Base-by-base conservation (phyloP, 129 eudicot species). In the Sambucus nigra region DNA sequence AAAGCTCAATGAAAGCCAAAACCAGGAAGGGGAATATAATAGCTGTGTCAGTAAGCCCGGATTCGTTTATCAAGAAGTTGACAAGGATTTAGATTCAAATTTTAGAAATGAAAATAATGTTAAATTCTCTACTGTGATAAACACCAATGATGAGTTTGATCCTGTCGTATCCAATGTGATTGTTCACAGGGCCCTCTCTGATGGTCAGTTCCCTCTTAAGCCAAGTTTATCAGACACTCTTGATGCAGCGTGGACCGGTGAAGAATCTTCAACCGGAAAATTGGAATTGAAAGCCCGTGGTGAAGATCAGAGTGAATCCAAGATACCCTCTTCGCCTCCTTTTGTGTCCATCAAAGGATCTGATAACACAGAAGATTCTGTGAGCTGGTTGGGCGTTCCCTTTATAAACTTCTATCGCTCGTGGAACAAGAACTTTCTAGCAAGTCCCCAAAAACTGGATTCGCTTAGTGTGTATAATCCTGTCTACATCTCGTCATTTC, bases 231-330 rank as follows among this genome's bases (percentile, higher is more conserved):
- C 96, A 2, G 94, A 86, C 51, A 92, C 96, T 47, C 94, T 92
- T 59, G 96, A 92, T 27, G 95, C 99, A 61, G 87, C 91, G 4
- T 92, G 99, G 96, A 86, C 94, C 0, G 99, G 99, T 50, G 70
- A 71, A 47, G 80, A 64, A n/a, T n/a, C n/a, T n/a, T n/a, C 53
- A 29, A 45, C 70, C 16, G 83, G 75, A 13, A 75, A 65, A 59
- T 53, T 69, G 33, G 81, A 78, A 11, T 61, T 64, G 59, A 80
- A 67, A 66, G 74, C 53, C 55, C 85, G 45, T 46, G 70, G 51
- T 25, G 86, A 74, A 8, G 83, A 78, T 4, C 74, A 51, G 55
- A 53, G 41, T 17, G 47, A 66, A 49, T 48, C 69, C 29, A 78
- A 66, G 67, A 27, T 59, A 24, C 47, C 78, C 29, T n/a, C 7